Conservation (phyloP, 805 yeast genomes). For the Cyberlindnera sargentensis region DNA sequence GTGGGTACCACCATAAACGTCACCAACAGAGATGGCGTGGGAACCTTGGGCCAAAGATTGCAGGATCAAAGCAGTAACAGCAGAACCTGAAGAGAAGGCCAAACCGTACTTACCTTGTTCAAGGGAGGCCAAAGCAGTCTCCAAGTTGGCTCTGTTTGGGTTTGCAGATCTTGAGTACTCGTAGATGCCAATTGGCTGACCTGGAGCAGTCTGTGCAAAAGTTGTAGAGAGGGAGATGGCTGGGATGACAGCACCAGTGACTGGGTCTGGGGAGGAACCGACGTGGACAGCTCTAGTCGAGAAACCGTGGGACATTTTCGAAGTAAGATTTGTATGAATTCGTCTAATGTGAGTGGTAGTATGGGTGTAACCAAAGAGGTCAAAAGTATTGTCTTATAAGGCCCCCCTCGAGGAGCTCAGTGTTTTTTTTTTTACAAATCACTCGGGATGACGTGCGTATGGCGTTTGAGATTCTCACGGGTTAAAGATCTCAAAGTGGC, state of each 20-base stretch:
- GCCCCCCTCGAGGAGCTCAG: background rate
- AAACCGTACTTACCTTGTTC: slow-evolving; percentile 71
- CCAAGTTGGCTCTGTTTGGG: slow-evolving; percentile 82
- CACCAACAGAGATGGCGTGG: slow-evolving; percentile 75
- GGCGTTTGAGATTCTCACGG: background rate
- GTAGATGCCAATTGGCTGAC: slow-evolving; percentile 68
- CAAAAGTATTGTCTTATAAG: too few relatives aligned
- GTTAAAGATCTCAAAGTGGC: too few relatives aligned
- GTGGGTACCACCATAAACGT: slow-evolving; percentile 89
- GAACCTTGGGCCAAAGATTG: slow-evolving; percentile 67
- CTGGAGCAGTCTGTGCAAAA: slow-evolving; percentile 73
- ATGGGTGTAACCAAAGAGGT: background rate
- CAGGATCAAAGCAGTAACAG: slow-evolving; percentile 69
- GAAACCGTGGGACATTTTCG: slow-evolving; percentile 28
- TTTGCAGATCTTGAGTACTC: slow-evolving; percentile 83
- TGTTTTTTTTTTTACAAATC: background rate
- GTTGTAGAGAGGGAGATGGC: slow-evolving; percentile 82
- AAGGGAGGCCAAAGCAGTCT: slow-evolving; percentile 68
- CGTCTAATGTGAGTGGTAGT: background rate
- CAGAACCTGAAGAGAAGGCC: slow-evolving; percentile 83
- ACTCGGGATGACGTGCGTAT: slow-evolving; percentile 1
- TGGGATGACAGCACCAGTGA: slow-evolving; percentile 82
- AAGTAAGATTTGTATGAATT: background rate
- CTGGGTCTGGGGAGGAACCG: slow-evolving; percentile 63
- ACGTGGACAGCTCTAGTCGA: slow-evolving; percentile 83